Evolutionary conservation across 768 basidiomycete species (phyloP), one percentile per base, ranked within the genome.

Genomic region (Auricularia sp.): DNA sequence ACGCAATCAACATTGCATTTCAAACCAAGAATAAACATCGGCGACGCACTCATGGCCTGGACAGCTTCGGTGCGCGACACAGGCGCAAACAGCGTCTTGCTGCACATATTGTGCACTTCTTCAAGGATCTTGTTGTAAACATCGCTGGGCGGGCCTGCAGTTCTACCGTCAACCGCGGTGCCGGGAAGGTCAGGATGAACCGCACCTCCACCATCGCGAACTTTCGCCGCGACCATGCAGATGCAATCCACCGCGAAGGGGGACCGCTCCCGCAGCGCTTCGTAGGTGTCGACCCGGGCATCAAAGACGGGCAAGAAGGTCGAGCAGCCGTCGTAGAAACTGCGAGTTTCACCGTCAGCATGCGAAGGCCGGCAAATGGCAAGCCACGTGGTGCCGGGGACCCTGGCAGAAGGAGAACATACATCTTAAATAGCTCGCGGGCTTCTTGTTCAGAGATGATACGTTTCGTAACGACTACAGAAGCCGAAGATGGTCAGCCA

Each of bases 161-260:
- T 16, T 6, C 14, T 16, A 23, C 16, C 29, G 12, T 51, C 39
- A 11, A 21, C 60, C 39, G 4, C 21, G n/a, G 36, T n/a, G 36
- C 58, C 23, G 12, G n/a, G 36, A 35, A 51, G 63, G 58, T 67
- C 59, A 71, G 66, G 65, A 65, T 65, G 36, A 66, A 54, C 69
- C 83, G 67, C 68, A 90, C 90, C 89, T 71, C 94, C 93, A 35
- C 91, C 93, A 72, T 96, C 94, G 64, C 91, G 84, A 39, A 94
- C 91, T 65, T 88, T 85, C 12, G 93, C 88, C 3, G 91, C 94
- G 43, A 95, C 91, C 87, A 94, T 91, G 72, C 94, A 93, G 39
- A 98, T 95, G 23, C 87, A 86, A 68, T 95, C 87, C 29, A 98
- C 87, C 51, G 92, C 92, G 75, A 96, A 97, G 0, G 94, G 95